These are phyloP conservation scores for Auriscalpium vulgare DNA, from an alignment of 768 basidiomycete species.

Conservation along the genomic window DNA sequence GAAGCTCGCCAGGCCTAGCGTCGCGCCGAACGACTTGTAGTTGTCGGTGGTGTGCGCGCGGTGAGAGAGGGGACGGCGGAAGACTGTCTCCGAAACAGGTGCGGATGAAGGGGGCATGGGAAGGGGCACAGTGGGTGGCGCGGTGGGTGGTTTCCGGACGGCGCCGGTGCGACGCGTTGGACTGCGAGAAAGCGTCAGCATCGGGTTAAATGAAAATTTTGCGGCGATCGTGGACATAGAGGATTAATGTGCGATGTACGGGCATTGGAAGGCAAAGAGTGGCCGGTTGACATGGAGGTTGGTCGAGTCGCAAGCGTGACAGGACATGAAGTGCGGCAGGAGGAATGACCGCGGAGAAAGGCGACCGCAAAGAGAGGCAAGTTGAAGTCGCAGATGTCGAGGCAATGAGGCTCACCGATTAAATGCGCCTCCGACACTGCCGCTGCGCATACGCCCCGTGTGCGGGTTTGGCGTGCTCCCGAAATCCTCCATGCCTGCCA, in stretches of 20 bases:
- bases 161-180: constrained; percentile 4
- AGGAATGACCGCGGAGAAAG: no score
- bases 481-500: background rate
- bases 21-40: background rate
- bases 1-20: background rate
- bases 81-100: background rate
- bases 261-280: no score
- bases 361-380: no score
- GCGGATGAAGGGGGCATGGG: constrained; percentile 2
- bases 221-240: no score
- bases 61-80: constrained; percentile 7
- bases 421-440: constrained; percentile 4
- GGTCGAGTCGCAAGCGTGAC: no score
- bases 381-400: background rate
- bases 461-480: background rate
- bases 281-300: no score
- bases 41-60: constrained; percentile 8
- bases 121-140: constrained; percentile 11
- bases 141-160: constrained; percentile 11
- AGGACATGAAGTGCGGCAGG: no score
- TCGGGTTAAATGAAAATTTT: no score
- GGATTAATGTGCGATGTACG: no score
- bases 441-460: constrained; percentile 8
- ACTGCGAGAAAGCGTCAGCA: no score
- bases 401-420: constrained; percentile 4